Base-by-base conservation (phyloP, 805 yeast species). In the Metschnikowia shivogae region DNA sequence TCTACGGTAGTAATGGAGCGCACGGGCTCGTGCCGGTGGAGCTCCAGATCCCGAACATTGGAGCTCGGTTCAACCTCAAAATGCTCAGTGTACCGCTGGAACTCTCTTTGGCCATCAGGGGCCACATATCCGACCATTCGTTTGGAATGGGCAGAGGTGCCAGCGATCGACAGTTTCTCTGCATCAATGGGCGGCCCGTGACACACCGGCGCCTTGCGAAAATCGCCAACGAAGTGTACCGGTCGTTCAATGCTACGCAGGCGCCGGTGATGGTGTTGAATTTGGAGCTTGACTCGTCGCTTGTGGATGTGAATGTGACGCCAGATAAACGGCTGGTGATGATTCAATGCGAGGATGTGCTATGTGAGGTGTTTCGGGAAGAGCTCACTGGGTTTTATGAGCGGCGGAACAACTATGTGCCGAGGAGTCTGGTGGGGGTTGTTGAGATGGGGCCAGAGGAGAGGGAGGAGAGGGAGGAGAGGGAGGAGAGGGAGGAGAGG, bases 251-350 rank as follows among this genome's bases (percentile, higher is more conserved):
- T 53, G 75, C 79, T 54, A 69, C 81, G 4, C 97, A 89, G 57
- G 74, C 60, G 42, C 98, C 98, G 0, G 77, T 80, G 9, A 70
- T 86, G 39, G 70, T 89, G 2, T 54, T 88, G 3, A 73, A 93
- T 61, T 53, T 93, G 17, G 56, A 58, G 11, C 59, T 88, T 5
- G 73, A 76, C 34, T 71, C 85, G 0, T 55, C 58, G 22, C 67
- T 70, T 32, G 48, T 84, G n/a, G 99, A 93, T 64, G 73, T 93
- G 14, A 93, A 93, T 62, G 86, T 93, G 1, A 83, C 96, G 0
- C 98, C 99, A 0, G 97, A 93, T 61, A 93, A 93, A 60, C 71
- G 92, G 42, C 77, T 81, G 2, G 72, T 90, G 1, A 59, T 86
- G 55, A 59, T 89, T 1, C 89, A 83, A 47, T 72, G 81, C 49